Conservation (phyloP, 768 basidiomycete genomes). For the Lactarius akahatsu region DNA sequence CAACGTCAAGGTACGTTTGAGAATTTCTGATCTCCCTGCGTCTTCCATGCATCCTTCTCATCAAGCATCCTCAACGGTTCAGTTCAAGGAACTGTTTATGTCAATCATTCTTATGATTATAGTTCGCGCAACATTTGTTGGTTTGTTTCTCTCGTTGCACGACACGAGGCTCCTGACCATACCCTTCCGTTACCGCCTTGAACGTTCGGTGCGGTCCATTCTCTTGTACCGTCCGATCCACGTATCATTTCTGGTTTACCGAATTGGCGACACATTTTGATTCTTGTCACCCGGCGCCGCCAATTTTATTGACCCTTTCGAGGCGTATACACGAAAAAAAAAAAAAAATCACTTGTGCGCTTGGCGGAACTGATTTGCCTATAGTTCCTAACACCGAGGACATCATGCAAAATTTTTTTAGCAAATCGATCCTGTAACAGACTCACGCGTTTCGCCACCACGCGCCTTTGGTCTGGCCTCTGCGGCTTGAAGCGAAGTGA, state of each 20-base stretch:
- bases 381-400: constrained; percentile 14
- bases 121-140: neutral
- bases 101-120: neutral
- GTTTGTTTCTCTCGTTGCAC: neutral
- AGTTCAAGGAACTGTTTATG: neutral
- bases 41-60: constrained; percentile 11
- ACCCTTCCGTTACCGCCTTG: neutral
- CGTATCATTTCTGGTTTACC: neutral
- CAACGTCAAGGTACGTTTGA: neutral
- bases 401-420: neutral
- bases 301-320: neutral
- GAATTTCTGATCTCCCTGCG: neutral
- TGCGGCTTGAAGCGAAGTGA: neutral
- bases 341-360: neutral
- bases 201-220: neutral
- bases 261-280: neutral
- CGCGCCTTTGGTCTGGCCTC: neutral
- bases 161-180: neutral
- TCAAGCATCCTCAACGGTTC: neutral
- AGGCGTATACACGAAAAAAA: neutral
- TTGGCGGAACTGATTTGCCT: neutral
- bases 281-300: neutral
- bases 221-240: neutral
- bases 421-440: neutral
- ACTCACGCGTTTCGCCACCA: constrained; percentile 1